phyloP scores from a whole-genome alignment of 2,329 filamentous ascomycete genomes.

The Pezicula rhizophila region DNA sequence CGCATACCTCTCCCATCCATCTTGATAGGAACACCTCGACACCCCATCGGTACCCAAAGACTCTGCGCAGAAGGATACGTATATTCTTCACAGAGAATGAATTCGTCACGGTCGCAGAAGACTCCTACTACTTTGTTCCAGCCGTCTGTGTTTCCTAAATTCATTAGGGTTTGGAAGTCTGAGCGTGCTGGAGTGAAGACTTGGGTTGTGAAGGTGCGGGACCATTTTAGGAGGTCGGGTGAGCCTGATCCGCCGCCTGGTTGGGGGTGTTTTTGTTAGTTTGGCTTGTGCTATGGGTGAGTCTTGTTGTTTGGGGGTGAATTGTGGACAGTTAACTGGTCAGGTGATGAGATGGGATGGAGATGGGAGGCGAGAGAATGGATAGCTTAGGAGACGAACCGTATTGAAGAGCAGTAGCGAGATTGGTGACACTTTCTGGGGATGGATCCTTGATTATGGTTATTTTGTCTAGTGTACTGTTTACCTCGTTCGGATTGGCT shows the following conservation, averaged over 20 bases:
- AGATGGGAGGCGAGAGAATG: too few relatives aligned
- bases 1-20: conserved; percentile 25
- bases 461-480: neutral
- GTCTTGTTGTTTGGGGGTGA: too few relatives aligned
- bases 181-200: neutral
- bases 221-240: conserved; percentile 1
- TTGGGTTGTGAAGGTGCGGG: conserved; percentile 11
- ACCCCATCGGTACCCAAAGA: conserved; percentile 25
- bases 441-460: neutral
- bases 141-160: conserved; percentile 27
- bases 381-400: neutral
- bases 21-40: conserved; percentile 18
- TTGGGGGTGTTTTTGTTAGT: neutral
- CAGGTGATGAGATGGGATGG: too few relatives aligned
- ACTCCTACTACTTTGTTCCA: conserved; percentile 27
- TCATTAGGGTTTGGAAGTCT: conserved; percentile 17
- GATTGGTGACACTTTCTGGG: neutral
- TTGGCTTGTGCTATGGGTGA: too few relatives aligned
- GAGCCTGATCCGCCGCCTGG: conserved; percentile 8
- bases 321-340: too few relatives aligned
- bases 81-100: conserved; percentile 25
- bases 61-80: conserved; percentile 28
- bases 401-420: neutral
- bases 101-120: conserved; percentile 24
- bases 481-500: neutral